A percentile compares a stretch with the other conserved stretches of the same genome.
Evolutionary conservation across 208 protist species (phyloP).

Genomic region (Giardia duodenalis): DNA sequence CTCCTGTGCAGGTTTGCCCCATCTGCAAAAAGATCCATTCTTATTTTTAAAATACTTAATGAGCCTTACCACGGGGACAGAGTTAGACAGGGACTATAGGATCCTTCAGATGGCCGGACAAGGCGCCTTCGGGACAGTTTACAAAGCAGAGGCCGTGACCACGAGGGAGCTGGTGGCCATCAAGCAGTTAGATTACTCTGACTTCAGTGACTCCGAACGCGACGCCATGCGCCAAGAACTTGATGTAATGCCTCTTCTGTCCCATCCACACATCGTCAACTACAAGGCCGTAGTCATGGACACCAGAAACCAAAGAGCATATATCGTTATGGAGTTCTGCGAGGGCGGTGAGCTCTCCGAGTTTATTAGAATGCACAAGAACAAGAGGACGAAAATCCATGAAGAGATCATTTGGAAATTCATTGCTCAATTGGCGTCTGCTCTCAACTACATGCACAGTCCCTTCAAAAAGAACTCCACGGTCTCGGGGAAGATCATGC

Average conservation of each 20-base stretch:
- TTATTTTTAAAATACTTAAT: no score
- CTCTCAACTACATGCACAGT: constrained; percentile 16
- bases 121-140: constrained; percentile 20
- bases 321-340: constrained; percentile 23
- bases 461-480: neutral
- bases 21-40: no score
- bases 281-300: neutral
- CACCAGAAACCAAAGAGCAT: neutral
- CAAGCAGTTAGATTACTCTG: constrained; percentile 51
- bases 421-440: neutral
- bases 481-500: constrained; percentile 17
- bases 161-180: constrained; percentile 35
- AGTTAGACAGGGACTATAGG: neutral
- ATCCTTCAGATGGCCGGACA: neutral
- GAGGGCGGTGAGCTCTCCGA: neutral
- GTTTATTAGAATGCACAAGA: neutral
- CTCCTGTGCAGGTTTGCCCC: no score
- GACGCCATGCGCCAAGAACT: constrained; percentile 61
- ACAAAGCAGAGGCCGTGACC: neutral
- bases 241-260: neutral
- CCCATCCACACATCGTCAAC: neutral
- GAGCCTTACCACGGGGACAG: no score
- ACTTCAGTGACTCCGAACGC: constrained; percentile 64
- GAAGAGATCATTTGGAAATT: constrained; percentile 4
- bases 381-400: neutral